Conservation (phyloP, 2,329 filamentous ascomycete genomes). For the Emericellopsis atlantica region DNA sequence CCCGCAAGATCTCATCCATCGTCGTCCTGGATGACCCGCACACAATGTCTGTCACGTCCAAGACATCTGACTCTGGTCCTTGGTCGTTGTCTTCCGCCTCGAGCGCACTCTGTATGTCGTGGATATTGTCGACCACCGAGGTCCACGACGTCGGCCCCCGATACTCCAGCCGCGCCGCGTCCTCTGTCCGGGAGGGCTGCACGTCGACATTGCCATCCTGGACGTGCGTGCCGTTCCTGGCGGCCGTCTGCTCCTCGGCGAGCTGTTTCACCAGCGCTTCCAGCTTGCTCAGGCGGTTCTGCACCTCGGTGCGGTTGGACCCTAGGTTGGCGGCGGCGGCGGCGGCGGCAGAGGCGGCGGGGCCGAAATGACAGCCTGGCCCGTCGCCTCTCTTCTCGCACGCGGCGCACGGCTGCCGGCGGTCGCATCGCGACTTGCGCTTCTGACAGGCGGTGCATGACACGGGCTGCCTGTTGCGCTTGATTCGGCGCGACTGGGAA, state of each 20-base stretch:
- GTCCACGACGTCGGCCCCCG: constrained; percentile 26
- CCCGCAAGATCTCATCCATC: constrained; percentile 16
- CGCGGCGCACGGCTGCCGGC: constrained; percentile 23
- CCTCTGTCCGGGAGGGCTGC: too few relatives aligned
- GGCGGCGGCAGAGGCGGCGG: constrained; percentile 4
- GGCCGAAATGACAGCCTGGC: constrained; percentile 17
- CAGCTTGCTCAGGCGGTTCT: constrained; percentile 23
- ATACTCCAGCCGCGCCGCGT: constrained; percentile 8
- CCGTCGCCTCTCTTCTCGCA: constrained; percentile 25
- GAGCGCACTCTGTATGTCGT: constrained; percentile 24
- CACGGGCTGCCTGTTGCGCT: constrained; percentile 25
- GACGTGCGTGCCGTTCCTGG: too few relatives aligned
- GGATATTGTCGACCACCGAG: constrained; percentile 27
- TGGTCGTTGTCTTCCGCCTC: constrained; percentile 7
- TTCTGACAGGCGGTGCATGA: constrained; percentile 27
- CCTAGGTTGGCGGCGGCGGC: neutral
- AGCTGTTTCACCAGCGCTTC: constrained; percentile 27
- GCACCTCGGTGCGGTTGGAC: constrained; percentile 18
- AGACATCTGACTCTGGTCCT: neutral
- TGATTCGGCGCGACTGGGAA: constrained; percentile 17
- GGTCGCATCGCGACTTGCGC: constrained; percentile 29
- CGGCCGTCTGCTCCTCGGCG: constrained; percentile 7
- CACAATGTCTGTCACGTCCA: constrained; percentile 19
- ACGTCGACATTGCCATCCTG: too few relatives aligned
- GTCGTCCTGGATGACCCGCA: constrained; percentile 11